A percentile compares a stretch with the other conserved stretches of the same genome.
These are phyloP conservation scores for Debaryomyces psychrophilus DNA, from an alignment of 1,139 yeast genomes.

Conservation along the genomic window DNA sequence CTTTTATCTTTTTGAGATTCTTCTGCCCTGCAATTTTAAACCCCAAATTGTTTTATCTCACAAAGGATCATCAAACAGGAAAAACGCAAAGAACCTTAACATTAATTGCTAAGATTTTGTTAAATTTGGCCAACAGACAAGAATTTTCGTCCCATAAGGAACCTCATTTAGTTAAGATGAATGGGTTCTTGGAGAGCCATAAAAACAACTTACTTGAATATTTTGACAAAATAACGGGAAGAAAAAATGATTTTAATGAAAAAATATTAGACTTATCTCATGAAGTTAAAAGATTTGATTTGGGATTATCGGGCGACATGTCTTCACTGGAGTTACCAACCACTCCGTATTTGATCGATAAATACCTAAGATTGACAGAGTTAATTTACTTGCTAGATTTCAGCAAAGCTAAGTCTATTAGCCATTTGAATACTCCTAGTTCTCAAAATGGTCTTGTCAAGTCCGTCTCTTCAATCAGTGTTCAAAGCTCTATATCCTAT, in stretches of 20 bases:
- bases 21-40: constrained; percentile 90
- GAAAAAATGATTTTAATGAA: constrained; percentile 67
- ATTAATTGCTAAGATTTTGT: constrained; percentile 75
- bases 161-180: constrained; percentile 74
- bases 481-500: constrained; percentile 11
- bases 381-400: constrained; percentile 49
- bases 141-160: constrained; percentile 77
- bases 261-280: constrained; percentile 61
- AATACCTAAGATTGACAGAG: constrained; percentile 62
- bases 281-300: constrained; percentile 54
- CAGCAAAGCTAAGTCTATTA: constrained; percentile 9
- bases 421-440: constrained; percentile 2
- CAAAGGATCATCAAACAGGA: constrained; percentile 71
- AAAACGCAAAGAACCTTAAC: constrained; percentile 77
- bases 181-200: constrained; percentile 63
- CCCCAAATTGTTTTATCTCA: constrained; percentile 79
- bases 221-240: constrained; percentile 71
- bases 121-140: constrained; percentile 79
- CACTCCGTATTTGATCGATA: constrained; percentile 70
- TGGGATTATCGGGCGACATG: constrained; percentile 49
- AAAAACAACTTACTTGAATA: constrained; percentile 63
- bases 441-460: constrained; percentile 4
- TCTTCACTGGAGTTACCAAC: constrained; percentile 62
- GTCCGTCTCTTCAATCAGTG: constrained; percentile 11
- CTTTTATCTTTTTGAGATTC: constrained; percentile 82